phyloP scores from a whole-genome alignment of 108 stramenopile species.

The Skeletonema costatum region DNA sequence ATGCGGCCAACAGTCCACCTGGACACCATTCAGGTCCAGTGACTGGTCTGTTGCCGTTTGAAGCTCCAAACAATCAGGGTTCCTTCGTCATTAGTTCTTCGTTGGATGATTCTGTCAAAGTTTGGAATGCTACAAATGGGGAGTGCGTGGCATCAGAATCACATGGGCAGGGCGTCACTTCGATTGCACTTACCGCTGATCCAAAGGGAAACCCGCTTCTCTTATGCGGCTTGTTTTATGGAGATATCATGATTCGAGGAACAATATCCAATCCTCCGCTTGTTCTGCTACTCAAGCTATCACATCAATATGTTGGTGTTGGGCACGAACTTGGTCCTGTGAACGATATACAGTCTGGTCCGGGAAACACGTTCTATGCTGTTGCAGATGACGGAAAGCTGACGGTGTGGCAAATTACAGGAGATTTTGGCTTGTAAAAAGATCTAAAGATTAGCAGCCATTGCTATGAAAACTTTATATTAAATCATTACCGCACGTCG shows the following conservation, averaged over 20 bases:
- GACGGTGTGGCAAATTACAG: conserved; percentile 78
- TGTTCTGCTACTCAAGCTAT: conserved; percentile 54
- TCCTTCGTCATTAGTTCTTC: conserved; percentile 76
- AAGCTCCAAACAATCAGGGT: conserved; percentile 45
- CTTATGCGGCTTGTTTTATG: conserved; percentile 70
- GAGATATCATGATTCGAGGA: conserved; percentile 80
- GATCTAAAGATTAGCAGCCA: background rate
- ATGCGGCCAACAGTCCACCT: conserved; percentile 1
- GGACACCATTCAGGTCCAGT: conserved; percentile 63
- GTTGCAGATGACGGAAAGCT: conserved; percentile 84
- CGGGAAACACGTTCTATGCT: conserved; percentile 81
- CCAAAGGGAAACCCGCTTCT: conserved; percentile 60
- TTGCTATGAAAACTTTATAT: background rate
- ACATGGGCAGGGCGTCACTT: conserved; percentile 79
- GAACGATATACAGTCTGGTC: conserved; percentile 61
- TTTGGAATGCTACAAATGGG: conserved; percentile 83
- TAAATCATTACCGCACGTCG: background rate
- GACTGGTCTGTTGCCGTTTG: conserved; percentile 64
- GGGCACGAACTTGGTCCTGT: conserved; percentile 74
- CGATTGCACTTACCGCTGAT: conserved; percentile 73
- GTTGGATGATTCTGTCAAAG: conserved; percentile 83
- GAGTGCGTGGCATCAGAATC: conserved; percentile 74
- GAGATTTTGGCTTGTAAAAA: conserved; percentile 75
- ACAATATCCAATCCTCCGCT: conserved; percentile 74
- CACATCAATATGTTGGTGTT: conserved; percentile 46